phyloP scores from a whole-genome alignment of 2,329 filamentous ascomycete genomes.

The Amauroascus verrucosus region DNA sequence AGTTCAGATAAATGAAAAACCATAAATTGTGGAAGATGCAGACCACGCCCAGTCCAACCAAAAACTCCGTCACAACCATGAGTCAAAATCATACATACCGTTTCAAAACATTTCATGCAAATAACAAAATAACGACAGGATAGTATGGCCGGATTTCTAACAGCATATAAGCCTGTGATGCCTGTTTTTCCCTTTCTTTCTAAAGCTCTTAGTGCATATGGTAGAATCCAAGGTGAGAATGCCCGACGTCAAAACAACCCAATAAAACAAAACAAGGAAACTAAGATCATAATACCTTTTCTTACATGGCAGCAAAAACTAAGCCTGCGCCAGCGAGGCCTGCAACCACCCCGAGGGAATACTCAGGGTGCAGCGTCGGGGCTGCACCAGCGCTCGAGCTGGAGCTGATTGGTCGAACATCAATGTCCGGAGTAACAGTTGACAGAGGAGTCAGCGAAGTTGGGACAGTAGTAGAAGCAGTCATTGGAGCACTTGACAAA shows the following conservation, averaged over 20 bases:
- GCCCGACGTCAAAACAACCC: neutral
- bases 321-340: constrained; percentile 16
- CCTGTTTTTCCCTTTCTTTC: no score
- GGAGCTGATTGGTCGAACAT: neutral
- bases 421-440: neutral
- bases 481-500: constrained; percentile 17
- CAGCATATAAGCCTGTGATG: neutral
- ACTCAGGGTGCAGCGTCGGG: constrained; percentile 12
- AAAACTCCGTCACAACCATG: neutral
- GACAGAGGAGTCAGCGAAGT: neutral
- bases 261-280: neutral
- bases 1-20: no score
- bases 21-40: neutral
- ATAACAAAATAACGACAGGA: neutral
- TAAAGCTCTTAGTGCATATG: no score
- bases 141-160: neutral
- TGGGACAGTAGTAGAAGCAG: constrained; percentile 10
- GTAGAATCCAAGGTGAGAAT: neutral
- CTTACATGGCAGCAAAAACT: constrained; percentile 16
- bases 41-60: neutral
- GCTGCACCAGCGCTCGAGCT: constrained; percentile 3
- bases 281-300: neutral
- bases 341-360: constrained; percentile 11
- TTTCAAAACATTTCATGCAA: neutral
- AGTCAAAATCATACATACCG: neutral